phyloP scores from a whole-genome alignment of 352 stramenopile genomes.

The Phytophthora meadii region DNA sequence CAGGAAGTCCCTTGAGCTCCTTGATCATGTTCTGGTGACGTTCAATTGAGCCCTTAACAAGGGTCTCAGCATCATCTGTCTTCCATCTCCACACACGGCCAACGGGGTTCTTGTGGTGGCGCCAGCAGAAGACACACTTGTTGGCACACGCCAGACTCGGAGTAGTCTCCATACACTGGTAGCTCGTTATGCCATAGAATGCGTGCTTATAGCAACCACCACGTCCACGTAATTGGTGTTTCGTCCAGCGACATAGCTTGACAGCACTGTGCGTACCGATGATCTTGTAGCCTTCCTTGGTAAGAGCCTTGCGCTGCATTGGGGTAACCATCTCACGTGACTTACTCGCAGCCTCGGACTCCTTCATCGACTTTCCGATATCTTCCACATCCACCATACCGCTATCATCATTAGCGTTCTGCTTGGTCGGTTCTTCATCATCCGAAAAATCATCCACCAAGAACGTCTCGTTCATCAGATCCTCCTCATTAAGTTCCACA shows the following conservation, averaged over 20 bases:
- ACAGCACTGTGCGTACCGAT: slow-evolving; percentile 98
- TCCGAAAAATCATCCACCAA: slow-evolving; percentile 77
- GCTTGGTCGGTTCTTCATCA: slow-evolving; percentile 56
- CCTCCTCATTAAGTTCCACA: slow-evolving; percentile 81
- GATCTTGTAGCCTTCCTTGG: slow-evolving; percentile 99
- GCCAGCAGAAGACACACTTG: slow-evolving; percentile 99
- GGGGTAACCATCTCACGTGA: slow-evolving; percentile 95
- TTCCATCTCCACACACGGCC: slow-evolving; percentile 98
- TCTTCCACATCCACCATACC: slow-evolving; percentile 89
- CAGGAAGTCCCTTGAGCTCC: slow-evolving; percentile 95
- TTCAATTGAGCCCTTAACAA: slow-evolving; percentile 94
- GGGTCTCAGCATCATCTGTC: slow-evolving; percentile 94
- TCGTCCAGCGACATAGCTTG: slow-evolving; percentile 99
- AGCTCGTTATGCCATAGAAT: slow-evolving; percentile 99
- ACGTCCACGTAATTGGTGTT: slow-evolving; percentile 96
- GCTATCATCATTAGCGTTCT: slow-evolving; percentile 42
- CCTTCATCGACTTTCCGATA: slow-evolving; percentile 87
- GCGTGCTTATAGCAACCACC: slow-evolving; percentile 99
- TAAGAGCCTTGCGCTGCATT: slow-evolving; percentile 93
- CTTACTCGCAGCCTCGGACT: slow-evolving; percentile 70
- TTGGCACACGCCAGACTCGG: slow-evolving; percentile 98
- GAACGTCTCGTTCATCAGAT: slow-evolving; percentile 88
- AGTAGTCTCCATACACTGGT: slow-evolving; percentile 99
- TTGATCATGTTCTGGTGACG: slow-evolving; percentile 95
- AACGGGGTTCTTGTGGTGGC: slow-evolving; percentile 99